Conservation (phyloP, 1,284 basidiomycete genomes). For the Hemileia vastatrix region DNA sequence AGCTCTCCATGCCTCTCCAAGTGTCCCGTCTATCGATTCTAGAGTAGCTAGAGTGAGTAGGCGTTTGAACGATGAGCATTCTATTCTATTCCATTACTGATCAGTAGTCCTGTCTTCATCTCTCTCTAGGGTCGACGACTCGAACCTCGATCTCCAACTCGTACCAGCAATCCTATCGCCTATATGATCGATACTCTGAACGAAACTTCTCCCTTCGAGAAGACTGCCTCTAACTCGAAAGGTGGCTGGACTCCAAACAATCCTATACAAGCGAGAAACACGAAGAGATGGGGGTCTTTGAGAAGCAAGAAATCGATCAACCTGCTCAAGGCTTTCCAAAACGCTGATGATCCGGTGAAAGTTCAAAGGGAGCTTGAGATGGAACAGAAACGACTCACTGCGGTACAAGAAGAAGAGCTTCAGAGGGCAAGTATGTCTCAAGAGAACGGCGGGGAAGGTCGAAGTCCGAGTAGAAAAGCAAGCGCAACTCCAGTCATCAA, state of each 20-base stretch:
- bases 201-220: not conserved
- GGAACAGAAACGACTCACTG: not conserved
- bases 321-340: too few relatives aligned
- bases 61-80: too few relatives aligned
- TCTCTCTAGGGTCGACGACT: too few relatives aligned
- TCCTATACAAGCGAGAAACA: not conserved
- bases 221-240: not conserved
- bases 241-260: not conserved
- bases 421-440: not conserved
- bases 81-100: too few relatives aligned
- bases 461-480: not conserved
- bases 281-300: too few relatives aligned
- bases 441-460: not conserved
- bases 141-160: slow-evolving; percentile 24
- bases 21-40: not conserved
- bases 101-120: too few relatives aligned
- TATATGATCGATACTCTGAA: not conserved
- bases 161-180: not conserved
- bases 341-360: not conserved
- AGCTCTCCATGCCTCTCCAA: not conserved
- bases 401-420: not conserved
- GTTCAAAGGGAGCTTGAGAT: not conserved
- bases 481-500: not conserved
- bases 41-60: not conserved
- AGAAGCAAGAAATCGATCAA: too few relatives aligned